Conservation (phyloP, 73 alveolate species). For the Diophrys appendiculata region DNA sequence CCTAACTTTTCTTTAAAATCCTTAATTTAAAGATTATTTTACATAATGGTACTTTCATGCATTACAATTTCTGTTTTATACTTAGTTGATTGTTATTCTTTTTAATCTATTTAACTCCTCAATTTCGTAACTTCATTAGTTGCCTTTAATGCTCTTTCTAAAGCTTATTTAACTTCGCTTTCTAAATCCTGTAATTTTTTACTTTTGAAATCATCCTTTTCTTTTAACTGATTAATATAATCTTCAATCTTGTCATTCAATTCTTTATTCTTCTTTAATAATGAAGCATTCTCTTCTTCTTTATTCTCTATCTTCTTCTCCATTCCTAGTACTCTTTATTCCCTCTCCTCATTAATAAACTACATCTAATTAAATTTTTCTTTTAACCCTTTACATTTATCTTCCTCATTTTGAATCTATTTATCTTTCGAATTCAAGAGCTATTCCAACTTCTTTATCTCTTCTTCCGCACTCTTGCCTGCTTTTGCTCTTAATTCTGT, state of each 20-base stretch:
- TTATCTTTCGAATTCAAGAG: background rate
- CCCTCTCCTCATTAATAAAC: background rate
- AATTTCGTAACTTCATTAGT: background rate
- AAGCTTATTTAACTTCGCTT: background rate
- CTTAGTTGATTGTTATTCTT: background rate
- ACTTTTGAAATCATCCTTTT: background rate
- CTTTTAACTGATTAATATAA: background rate
- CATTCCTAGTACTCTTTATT: too few relatives aligned
- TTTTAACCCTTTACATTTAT: background rate
- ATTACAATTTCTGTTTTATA: too few relatives aligned
- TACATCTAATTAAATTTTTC: background rate
- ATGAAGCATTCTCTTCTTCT: background rate
- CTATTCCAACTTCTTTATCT: background rate
- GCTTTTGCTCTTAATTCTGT: background rate
- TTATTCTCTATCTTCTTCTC: background rate
- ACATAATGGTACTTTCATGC: background rate
- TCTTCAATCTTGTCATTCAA: background rate
- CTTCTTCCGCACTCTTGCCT: background rate
- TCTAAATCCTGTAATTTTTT: background rate
- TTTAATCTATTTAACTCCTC: background rate
- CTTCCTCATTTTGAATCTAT: background rate
- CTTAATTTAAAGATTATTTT: too few relatives aligned
- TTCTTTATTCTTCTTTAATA: background rate
- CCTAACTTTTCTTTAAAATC: background rate
- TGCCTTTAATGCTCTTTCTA: background rate